phyloP scores from a whole-genome alignment of 305 asterid species.

The Striga hermonthica region DNA sequence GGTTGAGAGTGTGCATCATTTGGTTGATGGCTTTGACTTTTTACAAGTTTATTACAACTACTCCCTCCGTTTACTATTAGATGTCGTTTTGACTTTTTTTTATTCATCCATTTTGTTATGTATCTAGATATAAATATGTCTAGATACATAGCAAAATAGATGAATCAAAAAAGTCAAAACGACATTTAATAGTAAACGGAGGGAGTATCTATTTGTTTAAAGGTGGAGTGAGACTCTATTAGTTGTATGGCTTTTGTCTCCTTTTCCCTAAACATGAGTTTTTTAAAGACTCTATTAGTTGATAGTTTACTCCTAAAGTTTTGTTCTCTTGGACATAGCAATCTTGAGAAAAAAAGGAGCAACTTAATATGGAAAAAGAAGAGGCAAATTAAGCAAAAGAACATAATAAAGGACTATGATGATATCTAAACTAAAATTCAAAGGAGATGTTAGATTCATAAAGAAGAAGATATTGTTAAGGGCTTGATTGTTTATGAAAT shows the following conservation, averaged over 20 bases:
- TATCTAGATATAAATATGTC: no score
- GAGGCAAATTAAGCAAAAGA: background rate
- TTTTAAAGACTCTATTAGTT: slow-evolving; percentile 26
- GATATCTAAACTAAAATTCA: background rate
- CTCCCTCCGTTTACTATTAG: no score
- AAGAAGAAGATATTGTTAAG: no score
- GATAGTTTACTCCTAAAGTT: slow-evolving; percentile 27
- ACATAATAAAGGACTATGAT: no score
- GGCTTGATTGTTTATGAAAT: no score
- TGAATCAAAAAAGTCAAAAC: no score
- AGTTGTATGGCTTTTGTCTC: slow-evolving; percentile 25
- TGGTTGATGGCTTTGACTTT: slow-evolving; percentile 39
- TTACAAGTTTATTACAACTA: no score
- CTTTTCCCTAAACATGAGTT: no score
- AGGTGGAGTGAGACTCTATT: slow-evolving; percentile 33
- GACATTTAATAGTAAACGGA: no score
- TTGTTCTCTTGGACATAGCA: slow-evolving; percentile 17
- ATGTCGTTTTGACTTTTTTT: no score
- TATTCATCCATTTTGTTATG: no score
- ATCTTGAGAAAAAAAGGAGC: slow-evolving; percentile 1
- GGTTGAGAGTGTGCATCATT: slow-evolving; percentile 32
- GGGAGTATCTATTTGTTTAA: slow-evolving; percentile 35
- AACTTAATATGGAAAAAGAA: slow-evolving; percentile 16
- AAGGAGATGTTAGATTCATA: background rate
- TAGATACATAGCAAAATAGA: no score